phyloP scores from a whole-genome alignment of 495 filamentous ascomycete genomes.

The Platismatia glauca region DNA sequence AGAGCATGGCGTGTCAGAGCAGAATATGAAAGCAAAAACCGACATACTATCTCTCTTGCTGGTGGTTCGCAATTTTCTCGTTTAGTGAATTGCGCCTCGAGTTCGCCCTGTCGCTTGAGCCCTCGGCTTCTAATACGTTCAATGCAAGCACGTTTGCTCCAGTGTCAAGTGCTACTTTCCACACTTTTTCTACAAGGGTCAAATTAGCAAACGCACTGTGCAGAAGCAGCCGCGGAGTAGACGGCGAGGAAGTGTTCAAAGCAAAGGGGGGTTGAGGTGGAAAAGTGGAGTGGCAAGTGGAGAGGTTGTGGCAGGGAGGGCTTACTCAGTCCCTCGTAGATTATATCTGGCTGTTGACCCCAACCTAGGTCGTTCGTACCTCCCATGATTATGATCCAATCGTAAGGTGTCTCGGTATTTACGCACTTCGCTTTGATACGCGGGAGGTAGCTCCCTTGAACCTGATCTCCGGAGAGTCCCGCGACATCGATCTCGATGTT shows the following conservation, averaged over 20 bases:
- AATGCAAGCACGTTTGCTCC: constrained; percentile 49
- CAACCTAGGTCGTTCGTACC: constrained; percentile 52
- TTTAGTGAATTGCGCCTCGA: constrained; percentile 42
- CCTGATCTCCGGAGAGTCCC: constrained; percentile 46
- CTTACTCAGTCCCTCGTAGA: constrained; percentile 37
- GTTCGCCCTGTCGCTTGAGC: constrained; percentile 12
- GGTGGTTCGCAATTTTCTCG: constrained; percentile 39
- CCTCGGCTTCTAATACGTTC: constrained; percentile 48
- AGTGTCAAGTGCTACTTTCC: constrained; percentile 38
- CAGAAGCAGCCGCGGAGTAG: not conserved
- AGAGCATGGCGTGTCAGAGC: too few relatives aligned
- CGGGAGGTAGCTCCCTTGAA: constrained; percentile 35
- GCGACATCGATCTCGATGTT: constrained; percentile 31
- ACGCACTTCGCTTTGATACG: constrained; percentile 42
- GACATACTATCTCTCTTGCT: constrained; percentile 42
- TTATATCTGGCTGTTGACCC: constrained; percentile 28
- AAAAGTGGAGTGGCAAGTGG: not conserved
- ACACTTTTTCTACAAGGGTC: constrained; percentile 29
- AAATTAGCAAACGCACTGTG: constrained; percentile 16
- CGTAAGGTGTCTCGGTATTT: constrained; percentile 26
- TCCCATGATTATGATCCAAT: constrained; percentile 44
- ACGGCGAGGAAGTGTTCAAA: not conserved
- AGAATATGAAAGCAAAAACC: not conserved
- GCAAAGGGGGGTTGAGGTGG: not conserved
- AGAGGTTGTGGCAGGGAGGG: constrained; percentile 15